A percentile compares a stretch with the other conserved stretches of the same genome.
These are phyloP conservation scores for Platismatia glauca DNA, from an alignment of 495 filamentous ascomycete species.

Conservation along the genomic window DNA sequence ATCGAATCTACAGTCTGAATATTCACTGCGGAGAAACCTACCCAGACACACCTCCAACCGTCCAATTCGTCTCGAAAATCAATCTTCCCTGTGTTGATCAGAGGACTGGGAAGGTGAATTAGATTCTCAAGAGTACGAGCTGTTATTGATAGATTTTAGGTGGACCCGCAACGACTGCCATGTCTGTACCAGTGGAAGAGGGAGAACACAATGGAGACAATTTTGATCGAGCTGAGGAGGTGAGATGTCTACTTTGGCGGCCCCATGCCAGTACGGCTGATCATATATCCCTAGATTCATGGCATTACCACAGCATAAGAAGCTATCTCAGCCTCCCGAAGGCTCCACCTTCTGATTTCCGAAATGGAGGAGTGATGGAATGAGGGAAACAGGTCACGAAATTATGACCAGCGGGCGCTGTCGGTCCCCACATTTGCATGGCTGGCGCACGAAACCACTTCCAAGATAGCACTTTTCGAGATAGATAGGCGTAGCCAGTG, in stretches of 20 bases:
- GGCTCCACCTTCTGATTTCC: conserved; percentile 57
- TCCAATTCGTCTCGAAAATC: conserved; percentile 86
- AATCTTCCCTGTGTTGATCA: conserved; percentile 89
- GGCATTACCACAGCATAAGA: conserved; percentile 89
- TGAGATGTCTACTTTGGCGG: conserved; percentile 28
- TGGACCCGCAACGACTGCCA: conserved; percentile 72
- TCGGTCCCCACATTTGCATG: conserved; percentile 9
- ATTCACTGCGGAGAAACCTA: conserved; percentile 92
- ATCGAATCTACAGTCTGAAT: conserved; percentile 95
- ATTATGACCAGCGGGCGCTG: conserved; percentile 9
- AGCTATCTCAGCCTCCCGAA: conserved; percentile 87
- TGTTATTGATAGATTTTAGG: conserved; percentile 38
- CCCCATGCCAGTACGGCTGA: conserved; percentile 15
- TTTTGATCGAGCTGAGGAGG: conserved; percentile 82
- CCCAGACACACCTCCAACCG: conserved; percentile 76
- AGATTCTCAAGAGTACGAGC: conserved; percentile 1
- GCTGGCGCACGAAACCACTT: conserved; percentile 13
- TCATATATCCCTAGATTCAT: conserved; percentile 57
- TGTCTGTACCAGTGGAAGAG: conserved; percentile 84
- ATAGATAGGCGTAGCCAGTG: neutral
- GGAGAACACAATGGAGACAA: conserved; percentile 86
- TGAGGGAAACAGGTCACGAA: conserved; percentile 9
- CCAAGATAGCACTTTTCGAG: neutral
- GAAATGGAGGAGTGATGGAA: conserved; percentile 4
- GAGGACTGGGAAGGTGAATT: conserved; percentile 54